These are phyloP conservation scores for Didymosphaeria variabile DNA, from an alignment of 2,329 filamentous ascomycete genomes.

Conservation along the genomic window DNA sequence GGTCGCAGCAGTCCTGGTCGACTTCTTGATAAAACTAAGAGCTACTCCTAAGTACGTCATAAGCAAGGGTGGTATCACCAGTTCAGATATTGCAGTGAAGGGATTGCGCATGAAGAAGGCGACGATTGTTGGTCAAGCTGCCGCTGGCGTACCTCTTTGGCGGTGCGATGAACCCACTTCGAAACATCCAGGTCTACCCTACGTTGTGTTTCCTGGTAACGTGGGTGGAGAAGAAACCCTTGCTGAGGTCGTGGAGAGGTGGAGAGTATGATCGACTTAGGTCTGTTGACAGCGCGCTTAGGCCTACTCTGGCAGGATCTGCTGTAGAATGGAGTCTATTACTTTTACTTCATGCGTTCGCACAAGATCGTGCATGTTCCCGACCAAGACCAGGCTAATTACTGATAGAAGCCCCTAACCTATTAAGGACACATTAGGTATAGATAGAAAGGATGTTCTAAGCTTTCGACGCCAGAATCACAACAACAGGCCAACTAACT, in stretches of 20 bases:
- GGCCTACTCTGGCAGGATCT: background rate
- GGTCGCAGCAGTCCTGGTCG: constrained; percentile 62
- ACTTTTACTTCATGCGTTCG: no score
- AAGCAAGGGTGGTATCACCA: constrained; percentile 68
- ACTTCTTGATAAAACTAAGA: constrained; percentile 58
- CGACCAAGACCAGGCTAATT: background rate
- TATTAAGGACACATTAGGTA: background rate
- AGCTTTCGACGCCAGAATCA: constrained; percentile 1
- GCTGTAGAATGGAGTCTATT: no score
- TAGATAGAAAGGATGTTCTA: background rate
- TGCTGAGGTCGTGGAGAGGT: constrained; percentile 56
- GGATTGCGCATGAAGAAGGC: constrained; percentile 64
- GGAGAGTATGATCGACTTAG: constrained; percentile 26
- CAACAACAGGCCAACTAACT: constrained; percentile 1
- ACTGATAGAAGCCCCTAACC: background rate
- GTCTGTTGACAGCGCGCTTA: background rate
- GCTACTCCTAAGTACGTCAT: constrained; percentile 65
- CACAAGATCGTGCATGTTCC: no score
- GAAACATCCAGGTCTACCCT: constrained; percentile 62
- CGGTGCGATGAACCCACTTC: constrained; percentile 63
- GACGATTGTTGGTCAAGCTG: constrained; percentile 65
- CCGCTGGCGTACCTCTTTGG: constrained; percentile 67
- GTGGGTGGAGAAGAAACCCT: constrained; percentile 62
- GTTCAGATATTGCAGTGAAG: constrained; percentile 67
- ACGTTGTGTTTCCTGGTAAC: constrained; percentile 68